Evolutionary conservation across 2,329 filamentous ascomycete genomes (phyloP).

Genomic region (Microcyclospora tardicrescens): DNA sequence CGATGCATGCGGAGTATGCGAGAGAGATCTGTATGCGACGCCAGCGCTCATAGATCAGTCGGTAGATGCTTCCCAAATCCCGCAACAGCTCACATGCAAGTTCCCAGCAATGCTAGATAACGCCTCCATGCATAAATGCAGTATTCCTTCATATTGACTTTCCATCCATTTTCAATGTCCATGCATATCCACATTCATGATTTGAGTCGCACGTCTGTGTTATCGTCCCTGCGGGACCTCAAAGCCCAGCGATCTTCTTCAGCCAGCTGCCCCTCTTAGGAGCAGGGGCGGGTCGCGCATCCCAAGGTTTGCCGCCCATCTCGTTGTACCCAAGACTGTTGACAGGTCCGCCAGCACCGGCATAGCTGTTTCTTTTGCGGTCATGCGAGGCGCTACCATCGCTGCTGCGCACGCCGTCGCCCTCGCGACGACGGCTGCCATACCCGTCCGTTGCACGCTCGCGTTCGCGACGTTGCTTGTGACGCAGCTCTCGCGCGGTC

Average conservation of each 20-base stretch:
- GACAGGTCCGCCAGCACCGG: constrained; percentile 12
- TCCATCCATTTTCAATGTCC: too few relatives aligned
- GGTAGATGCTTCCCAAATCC: too few relatives aligned
- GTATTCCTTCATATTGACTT: too few relatives aligned
- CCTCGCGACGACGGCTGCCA: constrained; percentile 7
- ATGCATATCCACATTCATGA: too few relatives aligned
- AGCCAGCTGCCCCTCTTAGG: constrained; percentile 34
- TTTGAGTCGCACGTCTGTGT: too few relatives aligned
- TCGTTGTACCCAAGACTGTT: constrained; percentile 20
- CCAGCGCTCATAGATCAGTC: too few relatives aligned
- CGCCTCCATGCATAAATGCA: too few relatives aligned
- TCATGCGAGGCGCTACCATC: constrained; percentile 19
- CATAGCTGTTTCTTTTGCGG: constrained; percentile 15
- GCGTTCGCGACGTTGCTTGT: constrained; percentile 11
- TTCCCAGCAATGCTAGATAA: too few relatives aligned
- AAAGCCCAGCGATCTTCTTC: constrained; percentile 31
- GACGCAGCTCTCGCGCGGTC: constrained; percentile 20
- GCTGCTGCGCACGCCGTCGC: constrained; percentile 16
- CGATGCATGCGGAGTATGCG: too few relatives aligned
- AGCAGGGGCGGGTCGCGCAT: constrained; percentile 24
- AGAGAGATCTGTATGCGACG: too few relatives aligned
- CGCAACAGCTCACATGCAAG: too few relatives aligned
- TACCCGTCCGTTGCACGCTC: constrained; percentile 8
- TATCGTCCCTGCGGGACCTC: neutral
- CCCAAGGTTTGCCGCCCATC: constrained; percentile 27